Conservation (phyloP, 2,329 filamentous ascomycete species). For the Fusarium zealandicum region DNA sequence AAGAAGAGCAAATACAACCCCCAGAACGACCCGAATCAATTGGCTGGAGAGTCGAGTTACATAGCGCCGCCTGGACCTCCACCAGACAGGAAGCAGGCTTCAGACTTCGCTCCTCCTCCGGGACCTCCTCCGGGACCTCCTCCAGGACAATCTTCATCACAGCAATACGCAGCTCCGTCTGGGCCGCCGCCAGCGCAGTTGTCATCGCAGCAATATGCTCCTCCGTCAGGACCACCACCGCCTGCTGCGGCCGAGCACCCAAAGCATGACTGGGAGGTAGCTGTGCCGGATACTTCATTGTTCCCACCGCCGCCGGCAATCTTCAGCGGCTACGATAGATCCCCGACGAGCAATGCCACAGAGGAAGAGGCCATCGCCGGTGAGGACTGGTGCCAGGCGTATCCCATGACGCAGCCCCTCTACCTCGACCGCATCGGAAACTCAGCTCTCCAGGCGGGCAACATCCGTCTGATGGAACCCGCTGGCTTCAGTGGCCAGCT, state of each 20-base stretch:
- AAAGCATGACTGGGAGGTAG: conserved; percentile 73
- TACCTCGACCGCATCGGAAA: conserved; percentile 55
- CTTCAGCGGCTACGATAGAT: conserved; percentile 67
- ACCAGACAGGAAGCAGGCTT: not conserved
- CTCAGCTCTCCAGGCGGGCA: conserved; percentile 57
- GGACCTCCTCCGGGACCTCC: not conserved
- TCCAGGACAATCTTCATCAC: not conserved
- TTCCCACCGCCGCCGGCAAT: conserved; percentile 77
- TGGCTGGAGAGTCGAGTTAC: conserved; percentile 30
- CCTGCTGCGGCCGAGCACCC: conserved; percentile 36
- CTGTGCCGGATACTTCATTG: conserved; percentile 75
- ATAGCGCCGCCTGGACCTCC: conserved; percentile 39
- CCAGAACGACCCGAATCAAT: conserved; percentile 34
- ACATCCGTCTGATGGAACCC: conserved; percentile 63
- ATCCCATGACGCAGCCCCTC: conserved; percentile 65
- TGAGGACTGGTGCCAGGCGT: conserved; percentile 68
- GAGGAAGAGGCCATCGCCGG: conserved; percentile 69
- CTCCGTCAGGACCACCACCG: conserved; percentile 49
- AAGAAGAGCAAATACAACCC: conserved; percentile 41
- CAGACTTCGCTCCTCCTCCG: not conserved
- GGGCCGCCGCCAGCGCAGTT: conserved; percentile 37
- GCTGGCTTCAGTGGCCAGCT: conserved; percentile 57
- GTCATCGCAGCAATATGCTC: conserved; percentile 33
- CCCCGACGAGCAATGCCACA: conserved; percentile 73
- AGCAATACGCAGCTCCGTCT: conserved; percentile 43